These are phyloP conservation scores for Triangularia verruculosa DNA, from an alignment of 2,329 filamentous ascomycete species.

Conservation along the genomic window DNA sequence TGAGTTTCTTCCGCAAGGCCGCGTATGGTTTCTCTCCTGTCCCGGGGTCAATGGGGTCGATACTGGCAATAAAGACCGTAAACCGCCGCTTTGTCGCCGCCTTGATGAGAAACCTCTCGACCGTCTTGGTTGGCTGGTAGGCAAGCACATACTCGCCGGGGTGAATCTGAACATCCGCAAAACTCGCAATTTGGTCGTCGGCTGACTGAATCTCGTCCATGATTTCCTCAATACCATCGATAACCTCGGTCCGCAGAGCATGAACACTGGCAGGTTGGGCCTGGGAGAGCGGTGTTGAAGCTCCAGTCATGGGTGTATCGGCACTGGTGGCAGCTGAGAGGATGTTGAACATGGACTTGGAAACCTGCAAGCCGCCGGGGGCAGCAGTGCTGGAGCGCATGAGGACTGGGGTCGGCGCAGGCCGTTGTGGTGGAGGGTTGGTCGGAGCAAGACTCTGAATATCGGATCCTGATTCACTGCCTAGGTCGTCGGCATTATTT, in stretches of 20 bases:
- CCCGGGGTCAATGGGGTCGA: conserved; percentile 41
- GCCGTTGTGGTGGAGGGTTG: conserved; percentile 16
- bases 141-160: conserved; percentile 90
- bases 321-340: conserved; percentile 67
- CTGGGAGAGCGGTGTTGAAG: conserved; percentile 34
- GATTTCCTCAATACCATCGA: conserved; percentile 92
- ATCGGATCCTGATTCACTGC: conserved; percentile 59
- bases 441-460: conserved; percentile 25
- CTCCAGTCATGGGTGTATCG: conserved; percentile 40
- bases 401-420: conserved; percentile 29
- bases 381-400: conserved; percentile 55
- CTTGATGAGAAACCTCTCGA: conserved; percentile 84
- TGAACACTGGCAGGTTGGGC: conserved; percentile 48
- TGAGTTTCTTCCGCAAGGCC: conserved; percentile 73
- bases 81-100: conserved; percentile 89
- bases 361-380: conserved; percentile 61
- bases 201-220: conserved; percentile 92
- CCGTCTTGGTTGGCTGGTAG: conserved; percentile 78
- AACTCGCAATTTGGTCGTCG: conserved; percentile 87
- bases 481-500: conserved; percentile 53
- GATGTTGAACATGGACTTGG: conserved; percentile 83
- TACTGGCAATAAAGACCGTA: conserved; percentile 81
- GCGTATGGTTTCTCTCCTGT: conserved; percentile 43
- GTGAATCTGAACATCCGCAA: conserved; percentile 88
- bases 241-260: conserved; percentile 83